Conservation (phyloP, 257 asterid genomes). For the Pogostemon cablin region DNA sequence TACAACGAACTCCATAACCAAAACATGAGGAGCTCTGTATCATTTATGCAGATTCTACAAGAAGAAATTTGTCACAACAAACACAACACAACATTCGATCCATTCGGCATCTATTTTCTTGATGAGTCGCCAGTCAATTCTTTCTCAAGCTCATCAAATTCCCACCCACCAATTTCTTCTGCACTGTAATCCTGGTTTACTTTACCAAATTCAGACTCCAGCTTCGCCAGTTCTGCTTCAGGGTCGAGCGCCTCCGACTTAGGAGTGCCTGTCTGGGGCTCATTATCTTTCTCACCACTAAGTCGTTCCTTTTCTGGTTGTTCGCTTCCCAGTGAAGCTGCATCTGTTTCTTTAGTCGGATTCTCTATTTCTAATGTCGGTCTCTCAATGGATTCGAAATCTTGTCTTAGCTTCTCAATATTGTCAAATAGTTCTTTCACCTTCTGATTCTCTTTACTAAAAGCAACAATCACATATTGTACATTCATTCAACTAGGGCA, state of each 20-base stretch:
- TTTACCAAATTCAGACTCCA: slow-evolving; percentile 91
- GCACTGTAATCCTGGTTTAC: slow-evolving; percentile 61
- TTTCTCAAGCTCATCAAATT: slow-evolving; percentile 90
- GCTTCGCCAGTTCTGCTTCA: slow-evolving; percentile 79
- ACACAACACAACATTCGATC: slow-evolving; percentile 21
- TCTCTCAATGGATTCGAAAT: slow-evolving; percentile 81
- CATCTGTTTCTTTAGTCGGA: slow-evolving; percentile 52
- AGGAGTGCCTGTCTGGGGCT: slow-evolving; percentile 35
- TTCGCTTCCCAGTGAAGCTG: slow-evolving; percentile 40
- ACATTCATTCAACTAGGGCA: neutral
- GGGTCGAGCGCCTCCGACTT: slow-evolving; percentile 57
- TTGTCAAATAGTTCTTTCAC: slow-evolving; percentile 72
- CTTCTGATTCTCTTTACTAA: slow-evolving; percentile 74
- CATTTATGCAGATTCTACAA: slow-evolving; percentile 1
- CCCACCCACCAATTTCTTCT: slow-evolving; percentile 92
- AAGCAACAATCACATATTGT: slow-evolving; percentile 29
- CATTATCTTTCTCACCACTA: slow-evolving; percentile 36
- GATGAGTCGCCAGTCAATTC: slow-evolving; percentile 65
- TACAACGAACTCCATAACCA: slow-evolving; percentile 31
- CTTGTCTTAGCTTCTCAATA: slow-evolving; percentile 66
- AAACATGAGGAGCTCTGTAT: slow-evolving; percentile 33
- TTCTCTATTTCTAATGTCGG: slow-evolving; percentile 83
- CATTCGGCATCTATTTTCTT: slow-evolving; percentile 37
- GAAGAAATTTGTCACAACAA: slow-evolving; percentile 20
- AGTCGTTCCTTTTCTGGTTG: slow-evolving; percentile 40